Conservation (phyloP, 2,329 filamentous ascomycete genomes). For the Hypoxylon sp. region DNA sequence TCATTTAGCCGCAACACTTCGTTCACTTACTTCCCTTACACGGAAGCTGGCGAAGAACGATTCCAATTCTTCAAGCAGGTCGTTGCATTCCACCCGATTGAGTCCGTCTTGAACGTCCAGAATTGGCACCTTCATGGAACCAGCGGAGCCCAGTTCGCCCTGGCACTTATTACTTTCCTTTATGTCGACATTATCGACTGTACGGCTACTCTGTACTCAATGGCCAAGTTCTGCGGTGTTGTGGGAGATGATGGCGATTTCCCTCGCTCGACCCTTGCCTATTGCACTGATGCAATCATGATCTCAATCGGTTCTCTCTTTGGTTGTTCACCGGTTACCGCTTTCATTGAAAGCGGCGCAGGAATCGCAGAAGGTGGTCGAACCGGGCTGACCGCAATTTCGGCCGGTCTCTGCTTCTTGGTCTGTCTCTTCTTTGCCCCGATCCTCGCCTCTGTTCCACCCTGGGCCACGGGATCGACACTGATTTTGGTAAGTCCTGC, state of each 20-base stretch:
- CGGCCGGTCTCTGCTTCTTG: slow-evolving; percentile 78
- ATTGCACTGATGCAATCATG: slow-evolving; percentile 78
- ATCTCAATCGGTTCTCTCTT: slow-evolving; percentile 80
- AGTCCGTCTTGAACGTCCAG: slow-evolving; percentile 72
- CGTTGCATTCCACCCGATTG: slow-evolving; percentile 79
- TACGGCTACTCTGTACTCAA: slow-evolving; percentile 84
- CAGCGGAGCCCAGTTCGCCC: slow-evolving; percentile 73
- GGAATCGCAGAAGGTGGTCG: slow-evolving; percentile 82
- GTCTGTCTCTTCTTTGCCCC: slow-evolving; percentile 82
- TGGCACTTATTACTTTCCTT: slow-evolving; percentile 82
- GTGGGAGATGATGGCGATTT: slow-evolving; percentile 83
- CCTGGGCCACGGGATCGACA: slow-evolving; percentile 83
- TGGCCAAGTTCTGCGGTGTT: slow-evolving; percentile 80
- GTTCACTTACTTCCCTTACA: slow-evolving; percentile 81
- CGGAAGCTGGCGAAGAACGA: slow-evolving; percentile 71
- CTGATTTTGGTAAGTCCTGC: slow-evolving; percentile 71
- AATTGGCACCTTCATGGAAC: slow-evolving; percentile 73
- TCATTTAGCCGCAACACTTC: slow-evolving; percentile 70
- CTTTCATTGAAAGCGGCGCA: slow-evolving; percentile 82
- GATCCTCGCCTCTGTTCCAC: slow-evolving; percentile 82
- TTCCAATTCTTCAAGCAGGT: slow-evolving; percentile 82
- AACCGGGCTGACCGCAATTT: slow-evolving; percentile 79
- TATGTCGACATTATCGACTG: slow-evolving; percentile 86
- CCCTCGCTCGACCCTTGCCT: slow-evolving; percentile 85
- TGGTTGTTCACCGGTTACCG: slow-evolving; percentile 79